Conservation (phyloP, 257 asterid species). For the Nemophila menziesii region DNA sequence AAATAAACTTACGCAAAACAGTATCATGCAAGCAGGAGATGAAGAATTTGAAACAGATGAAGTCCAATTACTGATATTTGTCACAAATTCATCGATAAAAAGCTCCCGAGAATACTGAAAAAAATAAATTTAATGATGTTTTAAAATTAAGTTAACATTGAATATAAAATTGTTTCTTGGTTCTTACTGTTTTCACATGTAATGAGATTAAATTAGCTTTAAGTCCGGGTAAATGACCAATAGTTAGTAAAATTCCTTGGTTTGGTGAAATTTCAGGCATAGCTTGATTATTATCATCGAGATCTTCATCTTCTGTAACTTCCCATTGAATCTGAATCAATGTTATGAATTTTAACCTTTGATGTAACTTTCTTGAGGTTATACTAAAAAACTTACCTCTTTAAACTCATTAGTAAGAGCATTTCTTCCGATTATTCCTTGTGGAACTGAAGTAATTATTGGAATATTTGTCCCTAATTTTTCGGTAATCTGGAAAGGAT, state of each 20-base stretch:
- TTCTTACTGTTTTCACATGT: neutral
- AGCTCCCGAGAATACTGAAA: conserved; percentile 20
- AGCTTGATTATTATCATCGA: conserved; percentile 6
- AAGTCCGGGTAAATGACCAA: conserved; percentile 65
- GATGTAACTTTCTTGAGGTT: neutral
- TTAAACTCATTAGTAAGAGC: conserved; percentile 35
- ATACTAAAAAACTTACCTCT: conserved; percentile 39
- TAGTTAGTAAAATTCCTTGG: conserved; percentile 44
- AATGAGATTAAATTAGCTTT: conserved; percentile 44
- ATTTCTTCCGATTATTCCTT: conserved; percentile 61
- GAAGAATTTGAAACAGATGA: conserved; percentile 40
- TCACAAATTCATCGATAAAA: conserved; percentile 48
- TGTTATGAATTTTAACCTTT: neutral
- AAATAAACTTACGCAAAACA: conserved; percentile 49
- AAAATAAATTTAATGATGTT: neutral
- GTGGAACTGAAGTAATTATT: conserved; percentile 31
- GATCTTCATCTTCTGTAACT: conserved; percentile 24
- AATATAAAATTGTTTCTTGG: neutral
- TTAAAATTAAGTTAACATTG: neutral
- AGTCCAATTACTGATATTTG: conserved; percentile 43
- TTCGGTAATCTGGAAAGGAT: conserved; percentile 27
- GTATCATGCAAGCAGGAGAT: conserved; percentile 65
- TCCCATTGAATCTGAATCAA: conserved; percentile 56
- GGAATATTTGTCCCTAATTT: conserved; percentile 50
- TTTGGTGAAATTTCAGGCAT: conserved; percentile 4